A percentile compares a stretch with the other conserved stretches of the same genome.
Conservation (phyloP, 805 yeast species). For the Candida stauntonica region DNA sequence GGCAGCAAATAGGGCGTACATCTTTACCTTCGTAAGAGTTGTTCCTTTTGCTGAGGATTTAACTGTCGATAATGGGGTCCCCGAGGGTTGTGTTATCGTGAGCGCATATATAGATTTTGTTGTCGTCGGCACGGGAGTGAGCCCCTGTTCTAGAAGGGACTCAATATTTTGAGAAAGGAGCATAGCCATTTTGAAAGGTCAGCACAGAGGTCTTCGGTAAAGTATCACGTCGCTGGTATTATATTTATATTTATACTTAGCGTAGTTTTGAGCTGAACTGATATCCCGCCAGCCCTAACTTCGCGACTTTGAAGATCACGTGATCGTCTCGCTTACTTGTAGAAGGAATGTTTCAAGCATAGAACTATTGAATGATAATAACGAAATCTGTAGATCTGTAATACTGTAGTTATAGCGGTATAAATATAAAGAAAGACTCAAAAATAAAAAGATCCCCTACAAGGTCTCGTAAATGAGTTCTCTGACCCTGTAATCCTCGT, state of each 20-base stretch:
- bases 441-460: conserved; percentile 20
- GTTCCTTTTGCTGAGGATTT: not conserved
- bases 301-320: too few relatives aligned
- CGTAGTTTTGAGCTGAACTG: too few relatives aligned
- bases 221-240: too few relatives aligned
- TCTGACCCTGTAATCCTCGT: conserved; percentile 67
- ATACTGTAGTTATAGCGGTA: not conserved
- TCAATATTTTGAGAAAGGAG: conserved; percentile 20
- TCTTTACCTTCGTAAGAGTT: conserved; percentile 16
- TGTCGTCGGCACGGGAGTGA: conserved; percentile 17
- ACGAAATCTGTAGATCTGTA: too few relatives aligned
- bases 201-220: not conserved
- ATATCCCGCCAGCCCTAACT: too few relatives aligned
- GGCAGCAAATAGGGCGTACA: conserved; percentile 17
- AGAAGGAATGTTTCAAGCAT: too few relatives aligned
- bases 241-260: too few relatives aligned
- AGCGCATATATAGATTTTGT: conserved; percentile 12
- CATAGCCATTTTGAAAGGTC: conserved; percentile 13
- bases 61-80: conserved; percentile 16
- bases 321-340: too few relatives aligned
- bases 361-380: too few relatives aligned
- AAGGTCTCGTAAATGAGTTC: conserved; percentile 63
- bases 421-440: not conserved
- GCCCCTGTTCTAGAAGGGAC: conserved; percentile 15
- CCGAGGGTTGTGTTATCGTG: conserved; percentile 16